phyloP scores from a whole-genome alignment of 2,329 filamentous ascomycete species.

The Epichloe hybrida region DNA sequence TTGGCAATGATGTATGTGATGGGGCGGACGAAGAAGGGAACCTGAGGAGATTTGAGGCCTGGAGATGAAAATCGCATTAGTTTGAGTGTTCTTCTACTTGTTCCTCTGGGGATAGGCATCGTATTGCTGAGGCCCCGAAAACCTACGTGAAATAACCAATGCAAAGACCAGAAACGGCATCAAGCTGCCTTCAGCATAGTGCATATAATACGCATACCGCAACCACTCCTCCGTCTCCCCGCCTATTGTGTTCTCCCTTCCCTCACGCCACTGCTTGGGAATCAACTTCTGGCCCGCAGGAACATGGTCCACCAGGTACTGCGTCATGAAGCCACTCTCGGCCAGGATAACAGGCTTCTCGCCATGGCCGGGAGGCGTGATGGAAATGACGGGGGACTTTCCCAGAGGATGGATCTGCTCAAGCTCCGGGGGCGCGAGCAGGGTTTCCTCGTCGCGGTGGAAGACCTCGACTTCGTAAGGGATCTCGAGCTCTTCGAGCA shows the following conservation, averaged over 20 bases:
- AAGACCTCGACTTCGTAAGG: slow-evolving; percentile 70
- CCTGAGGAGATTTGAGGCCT: slow-evolving; percentile 30
- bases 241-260: slow-evolving; percentile 41
- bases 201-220: slow-evolving; percentile 56
- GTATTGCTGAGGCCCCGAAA: not conserved
- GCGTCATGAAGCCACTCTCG: slow-evolving; percentile 68
- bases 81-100: not conserved
- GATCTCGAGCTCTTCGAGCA: slow-evolving; percentile 69
- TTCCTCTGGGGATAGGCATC: not conserved
- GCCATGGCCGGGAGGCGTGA: slow-evolving; percentile 32
- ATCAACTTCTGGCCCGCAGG: slow-evolving; percentile 31
- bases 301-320: slow-evolving; percentile 65
- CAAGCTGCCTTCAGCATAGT: slow-evolving; percentile 74
- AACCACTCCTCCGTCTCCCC: slow-evolving; percentile 49
- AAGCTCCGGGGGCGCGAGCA: slow-evolving; percentile 62
- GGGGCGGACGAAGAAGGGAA: slow-evolving; percentile 41
- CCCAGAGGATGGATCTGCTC: slow-evolving; percentile 72
- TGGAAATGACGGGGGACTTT: slow-evolving; percentile 67
- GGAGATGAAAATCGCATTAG: not conserved
- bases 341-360: slow-evolving; percentile 49
- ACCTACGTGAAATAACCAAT: slow-evolving; percentile 42
- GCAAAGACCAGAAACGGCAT: slow-evolving; percentile 57
- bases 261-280: slow-evolving; percentile 41
- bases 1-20: slow-evolving; percentile 32
- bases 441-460: slow-evolving; percentile 49